Conservation (phyloP, 1,139 yeast species). For the Taphrina betulina region DNA sequence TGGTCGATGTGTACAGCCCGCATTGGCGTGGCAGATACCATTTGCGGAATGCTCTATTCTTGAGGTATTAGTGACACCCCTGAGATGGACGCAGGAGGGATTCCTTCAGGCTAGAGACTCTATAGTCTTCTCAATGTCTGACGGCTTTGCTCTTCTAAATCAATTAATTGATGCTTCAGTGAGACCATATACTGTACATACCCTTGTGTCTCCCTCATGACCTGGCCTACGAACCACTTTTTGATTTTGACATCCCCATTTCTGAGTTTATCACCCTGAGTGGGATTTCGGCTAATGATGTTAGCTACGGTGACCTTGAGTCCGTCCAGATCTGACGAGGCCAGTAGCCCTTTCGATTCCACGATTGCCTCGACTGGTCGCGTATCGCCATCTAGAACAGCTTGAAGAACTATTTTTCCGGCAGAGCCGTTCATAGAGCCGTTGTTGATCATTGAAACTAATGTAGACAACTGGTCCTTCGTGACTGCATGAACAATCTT, state of each 20-base stretch:
- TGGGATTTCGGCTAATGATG: conserved; percentile 55
- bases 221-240: conserved; percentile 77
- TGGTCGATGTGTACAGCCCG: too few relatives aligned
- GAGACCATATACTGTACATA: too few relatives aligned
- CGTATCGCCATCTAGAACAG: conserved; percentile 53
- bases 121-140: conserved; percentile 1
- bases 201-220: conserved; percentile 77
- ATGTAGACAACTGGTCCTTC: conserved; percentile 48
- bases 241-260: conserved; percentile 61
- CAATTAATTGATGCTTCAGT: too few relatives aligned
- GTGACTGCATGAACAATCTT: conserved; percentile 1
- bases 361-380: conserved; percentile 50
- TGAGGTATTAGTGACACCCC: too few relatives aligned
- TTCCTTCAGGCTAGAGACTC: too few relatives aligned
- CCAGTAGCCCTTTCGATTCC: conserved; percentile 57
- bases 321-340: conserved; percentile 50
- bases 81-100: too few relatives aligned
- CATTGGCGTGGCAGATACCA: too few relatives aligned
- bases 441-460: conserved; percentile 49
- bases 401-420: conserved; percentile 62
- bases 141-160: conserved; percentile 2
- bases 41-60: too few relatives aligned
- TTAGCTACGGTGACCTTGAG: conserved; percentile 55
- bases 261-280: conserved; percentile 57
- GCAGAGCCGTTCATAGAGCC: conserved; percentile 55